Percentiles rank a stretch among this genome's conserved stretches.
These are phyloP conservation scores for Umbelopsis vinacea DNA, from an alignment of 192 early-diverging fungal species.

Conservation along the genomic window DNA sequence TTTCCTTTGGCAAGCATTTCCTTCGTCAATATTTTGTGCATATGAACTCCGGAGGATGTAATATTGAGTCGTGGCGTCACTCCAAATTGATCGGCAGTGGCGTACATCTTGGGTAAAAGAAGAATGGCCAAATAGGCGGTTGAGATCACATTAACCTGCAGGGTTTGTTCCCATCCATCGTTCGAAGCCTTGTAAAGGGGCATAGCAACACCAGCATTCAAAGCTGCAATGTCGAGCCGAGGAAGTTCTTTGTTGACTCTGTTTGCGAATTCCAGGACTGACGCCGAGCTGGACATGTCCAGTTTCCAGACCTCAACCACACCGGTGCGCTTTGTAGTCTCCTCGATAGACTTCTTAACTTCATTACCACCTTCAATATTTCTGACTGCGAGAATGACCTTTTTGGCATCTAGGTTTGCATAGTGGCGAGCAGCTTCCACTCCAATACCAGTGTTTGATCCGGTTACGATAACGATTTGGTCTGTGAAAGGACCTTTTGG, in stretches of 20 bases:
- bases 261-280: not conserved
- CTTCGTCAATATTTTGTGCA: not conserved
- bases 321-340: not conserved
- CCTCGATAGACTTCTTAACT: not conserved
- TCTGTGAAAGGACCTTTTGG: slow-evolving; percentile 8
- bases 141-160: slow-evolving; percentile 6
- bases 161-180: not conserved
- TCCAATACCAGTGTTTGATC: not conserved
- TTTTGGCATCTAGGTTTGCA: not conserved
- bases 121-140: not conserved
- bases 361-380: not conserved
- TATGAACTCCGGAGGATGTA: not conserved
- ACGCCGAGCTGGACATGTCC: not conserved
- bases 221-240: not conserved
- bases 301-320: slow-evolving; percentile 17
- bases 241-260: not conserved
- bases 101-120: not conserved
- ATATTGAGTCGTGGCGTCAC: slow-evolving; percentile 9
- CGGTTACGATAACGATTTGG: slow-evolving; percentile 11
- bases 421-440: not conserved
- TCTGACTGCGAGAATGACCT: slow-evolving; percentile 5
- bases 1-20: not conserved
- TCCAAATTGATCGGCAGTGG: not conserved
- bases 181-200: not conserved
- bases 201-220: not conserved